phyloP scores from a whole-genome alignment of 192 early-diverging fungal species.

The Coemansia pectinata region DNA sequence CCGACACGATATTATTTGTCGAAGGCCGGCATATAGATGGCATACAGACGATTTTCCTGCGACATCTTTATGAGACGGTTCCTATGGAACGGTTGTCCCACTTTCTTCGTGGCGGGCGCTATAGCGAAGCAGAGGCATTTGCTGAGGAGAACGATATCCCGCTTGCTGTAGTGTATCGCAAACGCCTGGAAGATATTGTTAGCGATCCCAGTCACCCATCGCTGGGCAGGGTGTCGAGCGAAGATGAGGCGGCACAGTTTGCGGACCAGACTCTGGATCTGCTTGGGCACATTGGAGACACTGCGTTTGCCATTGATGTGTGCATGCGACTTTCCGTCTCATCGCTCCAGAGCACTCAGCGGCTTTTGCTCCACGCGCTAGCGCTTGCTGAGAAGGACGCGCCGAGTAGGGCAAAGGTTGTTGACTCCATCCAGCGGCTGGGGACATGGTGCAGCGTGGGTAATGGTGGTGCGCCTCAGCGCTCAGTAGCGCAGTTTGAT shows the following conservation, averaged over 20 bases:
- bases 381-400: not conserved
- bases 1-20: constrained; percentile 38
- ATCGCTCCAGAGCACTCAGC: constrained; percentile 13
- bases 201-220: not conserved
- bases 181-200: constrained; percentile 21
- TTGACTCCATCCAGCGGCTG: constrained; percentile 28
- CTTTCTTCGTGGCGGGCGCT: constrained; percentile 29
- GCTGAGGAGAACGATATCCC: constrained; percentile 32
- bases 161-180: constrained; percentile 21
- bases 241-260: not conserved
- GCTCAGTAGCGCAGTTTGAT: constrained; percentile 12
- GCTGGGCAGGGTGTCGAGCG: not conserved
- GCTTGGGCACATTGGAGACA: constrained; percentile 19
- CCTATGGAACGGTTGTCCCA: constrained; percentile 44
- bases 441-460: constrained; percentile 46
- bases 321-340: constrained; percentile 19
- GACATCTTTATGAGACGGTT: constrained; percentile 28
- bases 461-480: not conserved
- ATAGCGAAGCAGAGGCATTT: constrained; percentile 36
- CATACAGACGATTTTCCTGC: constrained; percentile 24
- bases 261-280: constrained; percentile 12
- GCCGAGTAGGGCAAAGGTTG: not conserved
- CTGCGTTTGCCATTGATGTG: constrained; percentile 9
- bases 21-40: constrained; percentile 22
- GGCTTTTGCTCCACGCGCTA: constrained; percentile 29